Conservation (phyloP, 1,139 yeast genomes). For the Eremothecium coryli region DNA sequence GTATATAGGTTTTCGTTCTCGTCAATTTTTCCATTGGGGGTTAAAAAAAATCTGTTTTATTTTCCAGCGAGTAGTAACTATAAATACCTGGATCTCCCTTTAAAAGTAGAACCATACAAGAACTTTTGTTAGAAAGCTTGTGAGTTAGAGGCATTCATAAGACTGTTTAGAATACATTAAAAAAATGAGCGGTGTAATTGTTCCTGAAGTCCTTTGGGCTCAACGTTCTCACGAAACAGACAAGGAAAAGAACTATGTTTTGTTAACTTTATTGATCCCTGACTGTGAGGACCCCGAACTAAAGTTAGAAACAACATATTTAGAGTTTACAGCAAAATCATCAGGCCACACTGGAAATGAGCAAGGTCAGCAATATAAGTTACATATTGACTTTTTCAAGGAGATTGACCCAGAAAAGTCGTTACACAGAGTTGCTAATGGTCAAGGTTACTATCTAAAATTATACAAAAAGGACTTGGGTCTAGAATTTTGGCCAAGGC, state of each 20-base stretch:
- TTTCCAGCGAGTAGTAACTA: too few species aligned
- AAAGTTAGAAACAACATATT: slow-evolving; percentile 48
- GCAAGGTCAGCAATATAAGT: slow-evolving; percentile 40
- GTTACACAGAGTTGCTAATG: slow-evolving; percentile 54
- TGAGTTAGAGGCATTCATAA: too few species aligned
- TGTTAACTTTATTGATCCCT: slow-evolving; percentile 62
- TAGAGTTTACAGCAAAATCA: slow-evolving; percentile 40
- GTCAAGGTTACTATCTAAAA: slow-evolving; percentile 51
- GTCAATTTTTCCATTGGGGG: too few species aligned
- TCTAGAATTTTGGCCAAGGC: slow-evolving; percentile 88
- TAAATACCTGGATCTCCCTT: too few species aligned
- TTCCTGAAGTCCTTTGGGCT: slow-evolving; percentile 72
- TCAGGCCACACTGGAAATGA: slow-evolving; percentile 46
- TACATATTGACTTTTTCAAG: slow-evolving; percentile 61
- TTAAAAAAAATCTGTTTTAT: too few species aligned
- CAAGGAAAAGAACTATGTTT: slow-evolving; percentile 62
- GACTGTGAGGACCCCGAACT: slow-evolving; percentile 61
- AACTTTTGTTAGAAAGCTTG: too few species aligned
- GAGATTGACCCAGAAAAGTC: slow-evolving; percentile 64
- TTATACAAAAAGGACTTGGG: slow-evolving; percentile 59
- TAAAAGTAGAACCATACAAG: too few species aligned
- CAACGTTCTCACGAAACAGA: slow-evolving; percentile 79
- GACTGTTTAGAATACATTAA: too few species aligned
- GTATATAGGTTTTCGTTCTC: too few species aligned
- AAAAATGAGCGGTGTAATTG: slow-evolving; percentile 13